Evolutionary conservation across 139 green algal species (phyloP), one percentile per base, ranked within the genome.

Genomic region (Volvox africanus): DNA sequence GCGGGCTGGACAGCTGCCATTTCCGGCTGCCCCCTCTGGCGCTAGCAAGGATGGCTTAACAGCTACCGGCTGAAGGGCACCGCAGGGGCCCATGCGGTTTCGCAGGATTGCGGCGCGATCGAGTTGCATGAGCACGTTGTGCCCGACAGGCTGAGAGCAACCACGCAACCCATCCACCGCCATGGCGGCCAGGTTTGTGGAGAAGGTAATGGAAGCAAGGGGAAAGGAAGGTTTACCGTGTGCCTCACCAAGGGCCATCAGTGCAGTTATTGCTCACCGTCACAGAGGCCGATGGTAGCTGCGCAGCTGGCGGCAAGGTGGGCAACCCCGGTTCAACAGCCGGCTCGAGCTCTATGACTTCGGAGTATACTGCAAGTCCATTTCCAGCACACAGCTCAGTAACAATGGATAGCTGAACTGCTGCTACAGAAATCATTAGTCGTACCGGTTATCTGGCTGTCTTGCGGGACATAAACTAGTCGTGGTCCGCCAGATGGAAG

Each of bases 41-140:
- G 26, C 18, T 3, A 32, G 24, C 2, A 36, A n/a, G 35, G 26
- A 3, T 36, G 73, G 73, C 73, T 80, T 80, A 32, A 9, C 28
- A 33, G 22, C 2, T 28, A 75, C 67, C 67, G 67, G 22, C 24
- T 9, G 73, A 13, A 22, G 28, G 13, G 77, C 55, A 30, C 55
- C 80, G 26, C 55, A 44, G 1, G 50, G 13, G 14, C 55, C 80
- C 80, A 77, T 61, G 30, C 82, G 82, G 61, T 87, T 87, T 1
- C 82, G 82, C 20, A 73, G 61, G 32, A 87, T 77, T 61, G 76
- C 77, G 82, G 82, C 82, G 30, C 82, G 82, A 33, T 77, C 61
- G 2, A 87, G 82, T 6, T 87, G 61, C 82, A 77, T 62, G 1
- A 87, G 82, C 18, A 61, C 61, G 61, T 87, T 87, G n/a, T n/a